Evolutionary conservation across 495 filamentous ascomycete genomes (phyloP), one percentile per base, ranked within the genome.

Genomic region (Neurospora sp.): DNA sequence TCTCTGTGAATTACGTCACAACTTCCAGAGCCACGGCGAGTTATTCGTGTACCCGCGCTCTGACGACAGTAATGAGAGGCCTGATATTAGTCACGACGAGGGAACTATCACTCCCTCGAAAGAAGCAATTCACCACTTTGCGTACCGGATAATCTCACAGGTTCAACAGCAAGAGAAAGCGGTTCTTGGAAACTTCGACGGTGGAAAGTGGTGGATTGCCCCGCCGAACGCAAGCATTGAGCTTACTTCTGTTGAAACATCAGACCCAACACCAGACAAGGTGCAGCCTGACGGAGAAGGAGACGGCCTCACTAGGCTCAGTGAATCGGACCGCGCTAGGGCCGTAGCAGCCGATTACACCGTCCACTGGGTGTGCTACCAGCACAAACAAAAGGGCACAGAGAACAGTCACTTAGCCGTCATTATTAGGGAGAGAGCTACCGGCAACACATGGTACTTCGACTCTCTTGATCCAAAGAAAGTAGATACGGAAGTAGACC

Each of bases 181-280:
- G 9, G 48, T 41, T 12, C 40, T 72, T 4, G 73, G 73, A 1
- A 8, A 40, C 9, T 39, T n/a, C 10, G 0, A 8, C 2, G 5
- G 9, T 3, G 71, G 65, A 16, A 38, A 31, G 3, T 74, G 70
- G 70, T 74, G 73, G 73, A 42, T 74, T 35, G n/a, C 53, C 8
- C 70, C 70, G 0, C 14, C 20, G 4, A 2, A 3, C 3, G 68
- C 42, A 14, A 37, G 12, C 27, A 65, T 65, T 35, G 14, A 65
- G 22, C 53, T 65, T 5, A 14, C 53, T 37, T 5, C 14, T 1
- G 20, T 74, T 20, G 45, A 27, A 3, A 35, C 45, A 16, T 10
- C 14, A 9, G 5, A 69, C 9, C 8, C 39, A 68, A 6, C 14
- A 12, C 16, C 18, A 10, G 41, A 48, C 8, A 69, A 4, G 31